Conservation (phyloP, 306 rosid species). For the Cicer yamashitae region DNA sequence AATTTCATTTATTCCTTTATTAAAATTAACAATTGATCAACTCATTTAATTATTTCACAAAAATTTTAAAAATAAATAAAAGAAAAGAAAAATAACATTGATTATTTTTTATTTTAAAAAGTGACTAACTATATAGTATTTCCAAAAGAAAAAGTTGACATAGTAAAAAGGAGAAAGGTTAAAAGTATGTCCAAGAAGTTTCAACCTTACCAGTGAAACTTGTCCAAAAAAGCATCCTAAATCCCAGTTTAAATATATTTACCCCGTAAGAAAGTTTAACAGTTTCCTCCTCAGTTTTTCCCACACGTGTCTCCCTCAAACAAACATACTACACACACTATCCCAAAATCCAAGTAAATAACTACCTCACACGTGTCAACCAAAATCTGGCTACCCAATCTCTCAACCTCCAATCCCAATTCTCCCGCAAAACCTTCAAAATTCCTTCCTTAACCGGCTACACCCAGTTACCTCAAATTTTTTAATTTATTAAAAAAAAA, state of each 20-base stretch:
- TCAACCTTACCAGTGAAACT: no score
- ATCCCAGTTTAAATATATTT: neutral
- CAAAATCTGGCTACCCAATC: neutral
- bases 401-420: neutral
- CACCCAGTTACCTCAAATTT: neutral
- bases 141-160: no score
- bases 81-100: no score
- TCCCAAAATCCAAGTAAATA: neutral
- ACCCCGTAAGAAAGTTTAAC: neutral
- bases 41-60: no score
- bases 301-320: neutral
- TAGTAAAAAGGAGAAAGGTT: no score
- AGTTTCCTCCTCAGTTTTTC: neutral
- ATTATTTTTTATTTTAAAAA: no score
- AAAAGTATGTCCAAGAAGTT: no score
- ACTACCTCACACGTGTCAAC: constrained; percentile 46
- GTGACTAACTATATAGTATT: no score
- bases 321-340: neutral
- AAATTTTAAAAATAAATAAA: no score
- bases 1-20: no score
- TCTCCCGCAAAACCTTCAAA: constrained; percentile 21
- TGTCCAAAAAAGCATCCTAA: neutral
- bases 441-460: constrained; percentile 19
- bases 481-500: neutral
- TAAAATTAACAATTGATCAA: no score